Evolutionary conservation across 441 rosid genomes (phyloP), one percentile per base, ranked within the genome.

Genomic region (Eugenia klotzschiana): DNA sequence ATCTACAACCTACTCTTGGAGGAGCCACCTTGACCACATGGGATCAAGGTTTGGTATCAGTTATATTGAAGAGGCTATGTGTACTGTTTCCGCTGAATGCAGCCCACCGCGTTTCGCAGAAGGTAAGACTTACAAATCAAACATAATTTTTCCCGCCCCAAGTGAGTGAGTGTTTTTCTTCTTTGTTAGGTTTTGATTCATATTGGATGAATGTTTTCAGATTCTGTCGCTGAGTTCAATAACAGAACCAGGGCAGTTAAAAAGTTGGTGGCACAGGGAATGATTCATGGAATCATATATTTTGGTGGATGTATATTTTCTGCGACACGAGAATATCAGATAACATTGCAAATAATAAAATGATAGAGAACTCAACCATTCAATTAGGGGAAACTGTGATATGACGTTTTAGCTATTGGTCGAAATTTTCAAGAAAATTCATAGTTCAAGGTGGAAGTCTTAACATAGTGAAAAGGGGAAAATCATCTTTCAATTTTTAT

Each of bases 31-130:
- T 80, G 74, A 82, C 85, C 80, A 27, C 85, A 79, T 88, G 88
- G 90, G 92, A 93, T 84, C 90, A 88, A 52, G 85, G 84, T 82
- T 87, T 90, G 81, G 88, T 91, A 81, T 91, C 93, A 80, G 22
- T 87, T 83, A 79, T 93, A 86, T 79, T 84, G 80, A 97, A 91
- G 92, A 93, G 92, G 86, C 89, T 97, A 81, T 84, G 93, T 57
- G 87, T 85, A 41, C 84, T 85, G 18, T 95, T 95, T 88, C 98
- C 98, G 8, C 89, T 94, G 79, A 86, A 88, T 90, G 90, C 91
- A 57, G 84, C 84, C 55, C 87, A 90, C 87, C 88, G 89, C 82
- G 84, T 91, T 86, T 91, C 91, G 80, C 92, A 81, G 86, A 92
- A 91, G 98, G 97, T 95, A 88, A 79, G 83, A 55, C 86, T 9